Evolutionary conservation across 257 asterid genomes (phyloP).

Genomic region (Datura wrightii): DNA sequence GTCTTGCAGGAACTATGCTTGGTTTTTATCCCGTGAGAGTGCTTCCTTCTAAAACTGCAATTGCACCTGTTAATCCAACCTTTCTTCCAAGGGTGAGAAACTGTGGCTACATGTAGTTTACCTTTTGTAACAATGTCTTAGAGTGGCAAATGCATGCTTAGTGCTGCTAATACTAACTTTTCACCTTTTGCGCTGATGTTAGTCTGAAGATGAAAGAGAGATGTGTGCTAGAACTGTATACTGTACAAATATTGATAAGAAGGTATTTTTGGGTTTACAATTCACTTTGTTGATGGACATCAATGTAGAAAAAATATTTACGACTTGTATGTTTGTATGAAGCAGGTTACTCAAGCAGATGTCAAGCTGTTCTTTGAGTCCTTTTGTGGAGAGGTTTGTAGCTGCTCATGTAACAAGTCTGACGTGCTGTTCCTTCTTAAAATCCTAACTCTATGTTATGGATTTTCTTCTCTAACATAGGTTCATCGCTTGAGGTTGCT

Average conservation of each 20-base stretch:
- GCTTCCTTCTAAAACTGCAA: slow-evolving; percentile 70
- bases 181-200: slow-evolving; percentile 18
- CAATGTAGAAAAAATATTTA: slow-evolving; percentile 5
- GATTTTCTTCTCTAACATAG: slow-evolving; percentile 59
- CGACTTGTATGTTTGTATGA: slow-evolving; percentile 31
- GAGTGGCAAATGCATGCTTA: slow-evolving; percentile 8
- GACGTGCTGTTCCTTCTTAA: slow-evolving; percentile 7
- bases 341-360: slow-evolving; percentile 62
- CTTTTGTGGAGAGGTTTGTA: slow-evolving; percentile 64
- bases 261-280: slow-evolving; percentile 43
- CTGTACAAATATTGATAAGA: slow-evolving; percentile 69
- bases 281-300: not conserved
- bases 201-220: slow-evolving; percentile 73
- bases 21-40: slow-evolving; percentile 69
- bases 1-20: slow-evolving; percentile 64
- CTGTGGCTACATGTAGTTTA: not conserved
- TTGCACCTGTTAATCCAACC: slow-evolving; percentile 76
- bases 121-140: not conserved
- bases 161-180: not conserved
- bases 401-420: slow-evolving; percentile 30
- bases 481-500: slow-evolving; percentile 96
- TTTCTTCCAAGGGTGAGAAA: slow-evolving; percentile 64
- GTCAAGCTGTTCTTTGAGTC: slow-evolving; percentile 66
- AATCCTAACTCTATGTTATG: slow-evolving; percentile 24
- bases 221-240: slow-evolving; percentile 72